These are phyloP conservation scores for Pythium rhizo-oryzae DNA, from an alignment of 352 stramenopile species.

Conservation along the genomic window DNA sequence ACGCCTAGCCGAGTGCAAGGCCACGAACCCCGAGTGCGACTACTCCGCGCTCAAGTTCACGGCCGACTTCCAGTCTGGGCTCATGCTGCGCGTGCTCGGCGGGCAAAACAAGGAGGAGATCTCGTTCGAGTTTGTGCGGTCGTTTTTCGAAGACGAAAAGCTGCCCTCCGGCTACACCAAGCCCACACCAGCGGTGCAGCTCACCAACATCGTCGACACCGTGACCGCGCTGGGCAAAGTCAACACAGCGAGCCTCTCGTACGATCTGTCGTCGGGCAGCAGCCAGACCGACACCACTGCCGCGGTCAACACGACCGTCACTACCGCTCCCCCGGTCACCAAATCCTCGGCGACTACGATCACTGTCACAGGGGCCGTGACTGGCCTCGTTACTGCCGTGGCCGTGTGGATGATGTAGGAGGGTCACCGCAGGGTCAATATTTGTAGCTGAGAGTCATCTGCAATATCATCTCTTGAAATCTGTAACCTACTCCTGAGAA, in stretches of 20 bases:
- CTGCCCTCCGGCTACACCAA: conserved; percentile 33
- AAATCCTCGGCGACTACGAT: neutral
- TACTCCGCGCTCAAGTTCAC: conserved; percentile 19
- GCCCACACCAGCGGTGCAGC: conserved; percentile 20
- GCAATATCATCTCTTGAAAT: neutral
- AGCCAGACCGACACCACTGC: neutral
- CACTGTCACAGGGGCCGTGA: neutral
- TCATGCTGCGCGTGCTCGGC: conserved; percentile 34
- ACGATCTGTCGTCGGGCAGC: conserved; percentile 2
- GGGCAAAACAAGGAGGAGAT: conserved; percentile 31
- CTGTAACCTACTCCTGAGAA: neutral
- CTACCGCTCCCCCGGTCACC: neutral
- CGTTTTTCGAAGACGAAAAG: conserved; percentile 37
- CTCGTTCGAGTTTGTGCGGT: conserved; percentile 20
- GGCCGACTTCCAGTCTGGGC: conserved; percentile 34
- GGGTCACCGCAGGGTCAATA: no score
- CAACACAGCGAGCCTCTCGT: conserved; percentile 10
- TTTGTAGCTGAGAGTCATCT: neutral
- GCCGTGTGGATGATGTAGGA: neutral
- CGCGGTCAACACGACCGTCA: neutral
- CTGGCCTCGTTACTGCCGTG: neutral
- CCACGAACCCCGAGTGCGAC: conserved; percentile 15
- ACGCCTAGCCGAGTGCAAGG: conserved; percentile 19
- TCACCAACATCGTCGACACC: conserved; percentile 14
- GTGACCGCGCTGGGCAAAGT: neutral